Evolutionary conservation across 1,139 yeast species (phyloP).

Genomic region (Pichia sp.): DNA sequence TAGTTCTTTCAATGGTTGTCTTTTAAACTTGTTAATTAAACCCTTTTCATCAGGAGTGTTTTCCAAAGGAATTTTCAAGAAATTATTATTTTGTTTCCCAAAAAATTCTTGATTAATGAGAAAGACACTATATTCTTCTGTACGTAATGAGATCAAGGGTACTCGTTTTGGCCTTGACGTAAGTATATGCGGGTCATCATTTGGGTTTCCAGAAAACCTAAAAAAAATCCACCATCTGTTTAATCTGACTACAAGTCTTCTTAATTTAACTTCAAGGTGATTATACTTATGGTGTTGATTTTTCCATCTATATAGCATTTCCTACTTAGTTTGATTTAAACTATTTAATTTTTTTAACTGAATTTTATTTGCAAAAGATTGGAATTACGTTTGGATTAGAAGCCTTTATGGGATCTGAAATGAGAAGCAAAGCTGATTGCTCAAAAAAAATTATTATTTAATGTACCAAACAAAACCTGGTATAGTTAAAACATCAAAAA

Average conservation of each 20-base stretch:
- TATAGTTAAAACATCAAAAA: too few species aligned
- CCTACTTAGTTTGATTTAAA: background rate
- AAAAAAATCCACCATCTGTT: conserved; percentile 40
- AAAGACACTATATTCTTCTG: conserved; percentile 18
- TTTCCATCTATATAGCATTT: conserved; percentile 9
- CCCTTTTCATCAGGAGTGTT: background rate
- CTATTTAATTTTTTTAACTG: too few species aligned
- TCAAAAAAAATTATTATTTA: too few species aligned
- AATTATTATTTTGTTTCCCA: conserved; percentile 1
- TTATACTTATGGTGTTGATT: conserved; percentile 1
- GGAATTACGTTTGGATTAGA: too few species aligned
- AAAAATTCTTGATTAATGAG: conserved; percentile 5
- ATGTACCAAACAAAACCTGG: too few species aligned
- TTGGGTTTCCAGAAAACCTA: conserved; percentile 20
- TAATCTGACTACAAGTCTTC: conserved; percentile 34
- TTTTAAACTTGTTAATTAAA: background rate
- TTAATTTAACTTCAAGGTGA: conserved; percentile 8
- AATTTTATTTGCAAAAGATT: too few species aligned
- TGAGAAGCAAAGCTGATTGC: too few species aligned
- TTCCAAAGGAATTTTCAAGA: conserved; percentile 1
- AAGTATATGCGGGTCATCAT: conserved; percentile 36
- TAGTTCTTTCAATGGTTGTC: background rate
- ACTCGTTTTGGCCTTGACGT: conserved; percentile 35
- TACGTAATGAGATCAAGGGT: conserved; percentile 34
- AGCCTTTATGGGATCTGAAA: too few species aligned